Percentiles rank a stretch among this genome's conserved stretches.
Conservation (phyloP, 1,284 basidiomycete species). For the Melampsora allii-populina region DNA sequence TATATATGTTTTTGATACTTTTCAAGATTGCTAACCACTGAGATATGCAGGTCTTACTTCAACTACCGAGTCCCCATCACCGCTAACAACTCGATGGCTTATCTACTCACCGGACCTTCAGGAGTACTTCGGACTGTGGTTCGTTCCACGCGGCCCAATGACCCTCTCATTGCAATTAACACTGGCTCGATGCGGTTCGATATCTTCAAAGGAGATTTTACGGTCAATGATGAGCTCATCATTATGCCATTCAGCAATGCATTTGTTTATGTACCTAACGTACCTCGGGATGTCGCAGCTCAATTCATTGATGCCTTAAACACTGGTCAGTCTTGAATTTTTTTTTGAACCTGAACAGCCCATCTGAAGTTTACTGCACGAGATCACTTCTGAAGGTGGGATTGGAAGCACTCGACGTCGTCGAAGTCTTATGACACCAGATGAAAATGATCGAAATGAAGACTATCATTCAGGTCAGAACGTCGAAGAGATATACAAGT, state of each 20-base stretch:
- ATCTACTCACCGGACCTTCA: constrained; percentile 45
- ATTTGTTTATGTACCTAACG: constrained; percentile 57
- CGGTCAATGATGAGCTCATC: constrained; percentile 55
- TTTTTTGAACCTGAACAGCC: neutral
- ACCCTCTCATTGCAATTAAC: constrained; percentile 47
- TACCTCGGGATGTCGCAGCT: constrained; percentile 44
- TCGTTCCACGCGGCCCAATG: constrained; percentile 35
- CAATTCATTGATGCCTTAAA: constrained; percentile 47
- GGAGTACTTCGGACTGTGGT: constrained; percentile 46
- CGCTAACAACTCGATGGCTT: constrained; percentile 45
- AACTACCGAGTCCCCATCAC: constrained; percentile 19
- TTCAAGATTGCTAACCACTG: constrained; percentile 17
- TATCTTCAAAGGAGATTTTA: constrained; percentile 50
- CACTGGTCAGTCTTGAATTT: constrained; percentile 33
- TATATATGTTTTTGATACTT: neutral
- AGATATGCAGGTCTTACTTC: constrained; percentile 31
- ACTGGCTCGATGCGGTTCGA: constrained; percentile 50
- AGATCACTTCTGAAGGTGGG: constrained; percentile 14
- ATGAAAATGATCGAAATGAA: constrained; percentile 15
- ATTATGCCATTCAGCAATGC: constrained; percentile 60
- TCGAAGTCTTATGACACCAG: neutral
- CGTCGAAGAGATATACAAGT: constrained; percentile 22
- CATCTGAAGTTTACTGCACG: neutral
- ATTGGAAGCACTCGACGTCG: constrained; percentile 4
- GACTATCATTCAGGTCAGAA: constrained; percentile 28